These are phyloP conservation scores for Ophiostoma ips DNA, from an alignment of 2,329 filamentous ascomycete genomes.

Conservation along the genomic window DNA sequence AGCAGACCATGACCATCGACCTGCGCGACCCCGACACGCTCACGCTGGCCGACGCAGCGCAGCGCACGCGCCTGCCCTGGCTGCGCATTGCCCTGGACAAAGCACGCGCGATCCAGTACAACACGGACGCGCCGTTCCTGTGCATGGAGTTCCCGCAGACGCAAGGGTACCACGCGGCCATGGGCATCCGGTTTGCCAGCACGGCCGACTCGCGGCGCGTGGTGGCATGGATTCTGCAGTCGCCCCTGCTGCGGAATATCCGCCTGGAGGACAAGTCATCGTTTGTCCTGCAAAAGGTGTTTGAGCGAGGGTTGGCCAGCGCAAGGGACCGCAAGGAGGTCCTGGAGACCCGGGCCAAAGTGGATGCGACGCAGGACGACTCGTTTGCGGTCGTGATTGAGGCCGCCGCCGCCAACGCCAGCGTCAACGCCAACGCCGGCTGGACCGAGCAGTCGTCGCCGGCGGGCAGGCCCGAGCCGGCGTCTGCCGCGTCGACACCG, in stretches of 20 bases:
- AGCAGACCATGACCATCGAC: background rate
- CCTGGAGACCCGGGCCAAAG: background rate
- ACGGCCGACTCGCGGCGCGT: background rate
- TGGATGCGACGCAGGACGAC: background rate
- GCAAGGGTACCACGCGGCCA: background rate
- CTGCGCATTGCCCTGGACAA: background rate
- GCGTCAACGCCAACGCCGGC: too few relatives aligned
- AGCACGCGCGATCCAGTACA: slow-evolving; percentile 15
- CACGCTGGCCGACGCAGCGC: background rate
- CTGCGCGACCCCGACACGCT: background rate
- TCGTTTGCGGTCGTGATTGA: background rate
- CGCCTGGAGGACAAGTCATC: background rate
- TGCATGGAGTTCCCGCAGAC: background rate
- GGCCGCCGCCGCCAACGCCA: background rate
- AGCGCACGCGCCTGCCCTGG: background rate
- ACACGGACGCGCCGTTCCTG: background rate
- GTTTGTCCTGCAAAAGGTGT: background rate
- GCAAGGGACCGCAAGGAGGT: background rate
- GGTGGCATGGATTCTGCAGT: background rate
- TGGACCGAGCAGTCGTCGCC: too few relatives aligned
- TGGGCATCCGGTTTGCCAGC: background rate
- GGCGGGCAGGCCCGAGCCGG: too few relatives aligned
- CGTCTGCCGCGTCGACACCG: too few relatives aligned
- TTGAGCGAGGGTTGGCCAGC: background rate
- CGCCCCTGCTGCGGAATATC: background rate